A percentile compares a stretch with the other conserved stretches of the same genome.
Conservation (phyloP, 1,139 yeast genomes). For the Suhomyces guaymorum region DNA sequence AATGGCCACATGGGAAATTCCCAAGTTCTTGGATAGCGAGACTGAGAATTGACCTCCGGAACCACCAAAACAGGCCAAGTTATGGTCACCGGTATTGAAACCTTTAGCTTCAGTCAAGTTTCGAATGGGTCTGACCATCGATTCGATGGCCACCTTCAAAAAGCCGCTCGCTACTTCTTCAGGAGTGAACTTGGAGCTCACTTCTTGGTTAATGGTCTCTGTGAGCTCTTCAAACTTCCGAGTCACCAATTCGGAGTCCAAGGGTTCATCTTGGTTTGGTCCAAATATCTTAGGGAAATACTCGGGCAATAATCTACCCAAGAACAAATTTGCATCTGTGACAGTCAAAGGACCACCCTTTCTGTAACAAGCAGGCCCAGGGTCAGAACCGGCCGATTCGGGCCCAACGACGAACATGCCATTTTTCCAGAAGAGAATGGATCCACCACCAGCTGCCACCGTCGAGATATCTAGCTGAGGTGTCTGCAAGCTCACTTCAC, state of each 20-base stretch:
- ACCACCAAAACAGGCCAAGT: conserved; percentile 49
- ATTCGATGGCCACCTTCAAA: conserved; percentile 46
- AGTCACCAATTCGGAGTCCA: conserved; percentile 35
- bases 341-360: conserved; percentile 51
- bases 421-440: conserved; percentile 46
- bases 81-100: conserved; percentile 40
- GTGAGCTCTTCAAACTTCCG: conserved; percentile 36
- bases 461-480: conserved; percentile 50
- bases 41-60: conserved; percentile 51
- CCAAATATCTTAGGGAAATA: conserved; percentile 48
- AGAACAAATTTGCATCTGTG: conserved; percentile 47
- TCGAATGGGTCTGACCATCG: conserved; percentile 50
- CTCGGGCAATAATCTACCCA: conserved; percentile 44
- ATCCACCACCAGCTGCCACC: conserved; percentile 53
- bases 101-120: conserved; percentile 49
- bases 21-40: conserved; percentile 40
- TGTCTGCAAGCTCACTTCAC: conserved; percentile 45
- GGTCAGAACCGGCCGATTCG: conserved; percentile 50
- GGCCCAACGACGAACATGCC: conserved; percentile 52
- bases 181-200: conserved; percentile 27
- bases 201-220: conserved; percentile 32
- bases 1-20: conserved; percentile 40
- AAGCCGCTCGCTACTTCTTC: conserved; percentile 48
- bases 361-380: conserved; percentile 50
- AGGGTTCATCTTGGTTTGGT: conserved; percentile 41